phyloP scores from a whole-genome alignment of 192 early-diverging fungal species.

The Coemansia sp. region DNA sequence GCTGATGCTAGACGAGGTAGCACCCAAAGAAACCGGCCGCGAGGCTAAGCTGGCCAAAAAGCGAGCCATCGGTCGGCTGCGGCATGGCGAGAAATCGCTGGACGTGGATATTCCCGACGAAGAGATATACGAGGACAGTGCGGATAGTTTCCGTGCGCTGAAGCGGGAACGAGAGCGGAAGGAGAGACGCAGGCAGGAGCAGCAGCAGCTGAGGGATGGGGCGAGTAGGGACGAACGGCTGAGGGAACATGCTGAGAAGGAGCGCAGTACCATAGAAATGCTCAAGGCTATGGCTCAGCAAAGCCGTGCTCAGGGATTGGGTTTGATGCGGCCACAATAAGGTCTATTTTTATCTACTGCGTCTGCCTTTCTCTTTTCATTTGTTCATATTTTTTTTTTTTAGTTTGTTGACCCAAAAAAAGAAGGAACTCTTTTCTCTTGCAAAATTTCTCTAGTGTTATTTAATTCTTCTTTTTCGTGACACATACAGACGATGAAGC shows the following conservation, averaged over 20 bases:
- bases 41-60: constrained; percentile 43
- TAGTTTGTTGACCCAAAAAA: neutral
- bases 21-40: constrained; percentile 49
- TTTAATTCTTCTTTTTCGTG: neutral
- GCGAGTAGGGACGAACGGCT: constrained; percentile 12
- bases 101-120: constrained; percentile 35
- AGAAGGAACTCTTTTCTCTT: too few relatives aligned
- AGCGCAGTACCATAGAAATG: constrained; percentile 69
- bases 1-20: constrained; percentile 49
- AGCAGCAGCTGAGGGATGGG: constrained; percentile 3
- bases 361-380: constrained; percentile 5
- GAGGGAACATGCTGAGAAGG: constrained; percentile 61
- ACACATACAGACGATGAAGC: constrained; percentile 2
- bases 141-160: constrained; percentile 45
- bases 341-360: neutral
- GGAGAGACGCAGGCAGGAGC: constrained; percentile 18
- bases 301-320: constrained; percentile 33
- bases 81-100: constrained; percentile 18
- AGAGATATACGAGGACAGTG: constrained; percentile 47
- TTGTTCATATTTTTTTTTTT: constrained; percentile 1
- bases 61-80: constrained; percentile 23
- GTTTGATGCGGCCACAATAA: constrained; percentile 18
- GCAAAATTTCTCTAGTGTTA: neutral
- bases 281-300: constrained; percentile 68
- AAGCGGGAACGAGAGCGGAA: constrained; percentile 22